Base-by-base conservation (phyloP, 106 monocot species). In the Triglochin maritima region DNA sequence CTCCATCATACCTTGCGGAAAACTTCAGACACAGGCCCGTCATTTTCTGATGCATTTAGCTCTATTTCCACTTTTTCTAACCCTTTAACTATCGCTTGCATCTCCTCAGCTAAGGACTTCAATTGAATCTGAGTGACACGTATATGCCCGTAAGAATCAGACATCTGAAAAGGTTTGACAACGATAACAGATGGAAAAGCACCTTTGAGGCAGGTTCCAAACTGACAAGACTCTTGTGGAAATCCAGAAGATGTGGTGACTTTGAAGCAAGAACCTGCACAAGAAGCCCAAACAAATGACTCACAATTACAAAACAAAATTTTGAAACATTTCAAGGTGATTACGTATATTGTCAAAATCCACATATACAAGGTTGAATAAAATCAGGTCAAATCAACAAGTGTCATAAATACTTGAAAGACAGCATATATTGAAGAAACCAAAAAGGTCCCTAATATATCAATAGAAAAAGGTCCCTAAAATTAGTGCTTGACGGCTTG, bases 131-230 rank as follows among this genome's bases (percentile, higher is more conserved):
- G 15, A 17, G 50, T 3, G n/a, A 44, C 2, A 70, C 57, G 55
- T 62, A 42, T 12, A 3, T 7, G 12, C 43, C 12, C 51, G 13
- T 68, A 50, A 68, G 61, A 68, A 56, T 56, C 57, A 66, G 2
- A 11, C 7, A 63, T 44, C 9, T 53, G 16, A 51, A 49, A 43
- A 43, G 7, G 17, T 56, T 3, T 29, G 13, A 60, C 57, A 66
- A 17, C 13, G 57, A 75, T 50, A 74, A 46, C 3, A 14, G 15
- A 4, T 50, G 64, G 41, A 75, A 42, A 6, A 60, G 9, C 81
- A 96, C 96, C 88, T 91, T 96, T 68, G 91, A 83, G 78, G 96
- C 83, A 81, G 82, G 62, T 80, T 91, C 96, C 69, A 96, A 79
- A 66, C 81, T 91, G 65, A 61, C 62, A 63, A 96, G 83, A 80